Evolutionary conservation across 176 grass and related monocot species (phyloP).

Genomic region (Juncus inflexus): DNA sequence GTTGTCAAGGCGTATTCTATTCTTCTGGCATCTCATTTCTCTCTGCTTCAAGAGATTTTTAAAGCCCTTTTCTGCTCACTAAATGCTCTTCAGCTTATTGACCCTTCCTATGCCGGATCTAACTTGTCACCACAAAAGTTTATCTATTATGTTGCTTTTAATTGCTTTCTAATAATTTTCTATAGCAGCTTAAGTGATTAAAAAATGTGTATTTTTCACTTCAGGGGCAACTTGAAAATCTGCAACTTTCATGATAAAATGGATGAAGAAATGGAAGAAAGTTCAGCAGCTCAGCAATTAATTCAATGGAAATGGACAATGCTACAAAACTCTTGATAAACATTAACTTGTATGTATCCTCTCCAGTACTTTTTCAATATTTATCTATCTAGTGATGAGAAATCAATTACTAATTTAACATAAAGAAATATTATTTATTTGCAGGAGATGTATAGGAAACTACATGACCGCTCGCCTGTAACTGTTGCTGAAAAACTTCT

Average conservation of each 20-base stretch:
- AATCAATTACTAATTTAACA: neutral
- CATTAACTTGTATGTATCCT: conserved; percentile 60
- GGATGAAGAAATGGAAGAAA: conserved; percentile 38
- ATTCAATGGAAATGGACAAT: conserved; percentile 57
- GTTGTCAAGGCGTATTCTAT: too few relatives aligned
- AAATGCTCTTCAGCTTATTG: too few relatives aligned
- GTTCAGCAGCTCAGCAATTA: conserved; percentile 34
- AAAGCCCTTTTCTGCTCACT: too few relatives aligned
- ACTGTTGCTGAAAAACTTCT: conserved; percentile 90
- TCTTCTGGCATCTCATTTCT: too few relatives aligned
- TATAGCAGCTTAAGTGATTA: conserved; percentile 7
- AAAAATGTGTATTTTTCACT: conserved; percentile 19
- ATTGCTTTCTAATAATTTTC: conserved; percentile 20
- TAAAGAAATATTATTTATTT: conserved; percentile 10
- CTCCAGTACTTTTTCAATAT: neutral
- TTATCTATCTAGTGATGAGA: neutral
- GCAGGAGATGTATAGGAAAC: conserved; percentile 83
- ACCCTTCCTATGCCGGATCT: too few relatives aligned
- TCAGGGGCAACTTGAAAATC: conserved; percentile 45
- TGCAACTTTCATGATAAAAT: conserved; percentile 39
- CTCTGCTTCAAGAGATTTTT: too few relatives aligned
- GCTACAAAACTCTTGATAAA: conserved; percentile 64
- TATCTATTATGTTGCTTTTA: neutral
- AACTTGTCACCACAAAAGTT: neutral
- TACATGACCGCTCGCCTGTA: conserved; percentile 70